Base-by-base conservation (phyloP, 495 filamentous ascomycete genomes). In the Talaromyces ruber region DNA sequence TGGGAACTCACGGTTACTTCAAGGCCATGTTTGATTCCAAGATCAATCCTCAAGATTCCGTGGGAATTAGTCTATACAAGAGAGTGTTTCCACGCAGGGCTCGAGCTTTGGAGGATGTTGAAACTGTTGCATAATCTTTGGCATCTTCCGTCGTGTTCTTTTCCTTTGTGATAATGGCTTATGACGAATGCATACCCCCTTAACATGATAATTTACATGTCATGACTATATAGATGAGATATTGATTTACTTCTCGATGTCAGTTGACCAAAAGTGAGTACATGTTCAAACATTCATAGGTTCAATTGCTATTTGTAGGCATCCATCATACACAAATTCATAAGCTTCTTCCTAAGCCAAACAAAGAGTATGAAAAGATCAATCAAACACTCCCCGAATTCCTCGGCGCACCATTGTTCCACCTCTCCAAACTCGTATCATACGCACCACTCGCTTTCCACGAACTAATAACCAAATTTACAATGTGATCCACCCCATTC, bases 1-100 rank as follows among this genome's bases (percentile, higher is more conserved):
- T 98, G 64, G 94, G 94, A 67, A 98, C 94, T 28, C 94, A 98
- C 76, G 94, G 94, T 55, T 98, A 98, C 79, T 98, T 98, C 81
- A 98, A 98, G 83, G 93, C 93, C 6, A 96, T 89, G 22, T 98
- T 98, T 78, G 95, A 98, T 74, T 91, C 87, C 25, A 90, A 86
- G 71, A 91, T 98, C 72, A 96, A 96, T 74, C 92, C 94, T 5
- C 88, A 95, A 74, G 94, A 98, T 72, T 84, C 91, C 5, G 85
- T 98, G 43, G 95, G 90, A 37, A 88, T 98, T 64, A 93, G 89
- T 80, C 69, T 97, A 71, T 96, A 95, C 74, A 97, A 97, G 85
- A 79, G 93, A 51, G 88, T 96, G 50, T 97, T 90, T 85, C 93
- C 93, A 18, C 82, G 90, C 59, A 80, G 75, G 64, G 84, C 92